Evolutionary conservation across 495 filamentous ascomycete species (phyloP).

Genomic region (Trichoderma erinaceum): DNA sequence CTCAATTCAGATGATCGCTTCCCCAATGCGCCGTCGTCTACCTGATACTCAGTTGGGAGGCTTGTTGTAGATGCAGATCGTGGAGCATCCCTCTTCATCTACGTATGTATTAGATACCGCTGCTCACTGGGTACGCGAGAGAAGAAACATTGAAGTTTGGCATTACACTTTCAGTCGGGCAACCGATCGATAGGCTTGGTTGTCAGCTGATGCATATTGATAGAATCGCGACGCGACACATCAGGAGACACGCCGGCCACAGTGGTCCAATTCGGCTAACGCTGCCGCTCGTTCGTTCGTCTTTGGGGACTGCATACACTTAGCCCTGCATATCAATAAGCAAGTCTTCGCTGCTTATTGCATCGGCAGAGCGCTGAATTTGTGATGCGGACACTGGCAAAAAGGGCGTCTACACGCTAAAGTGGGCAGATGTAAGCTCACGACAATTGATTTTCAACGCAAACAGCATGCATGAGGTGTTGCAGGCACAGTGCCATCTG

Average conservation of each 20-base stretch:
- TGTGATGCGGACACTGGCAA: too few species aligned
- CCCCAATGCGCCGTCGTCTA: background rate
- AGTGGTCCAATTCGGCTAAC: constrained; percentile 3
- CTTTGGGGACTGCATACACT: constrained; percentile 2
- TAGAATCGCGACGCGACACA: background rate
- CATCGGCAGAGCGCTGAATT: background rate
- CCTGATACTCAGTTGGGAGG: background rate
- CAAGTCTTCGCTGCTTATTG: background rate
- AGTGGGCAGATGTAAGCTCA: background rate
- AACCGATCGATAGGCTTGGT: constrained; percentile 8
- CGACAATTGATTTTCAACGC: background rate
- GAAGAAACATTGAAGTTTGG: background rate
- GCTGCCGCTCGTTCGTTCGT: background rate
- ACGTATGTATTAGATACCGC: background rate
- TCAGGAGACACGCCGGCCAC: constrained; percentile 5
- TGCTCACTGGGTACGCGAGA: background rate
- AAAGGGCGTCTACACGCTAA: background rate
- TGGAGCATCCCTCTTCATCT: background rate
- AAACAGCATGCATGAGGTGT: too few species aligned
- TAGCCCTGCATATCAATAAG: constrained; percentile 8
- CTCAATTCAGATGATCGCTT: background rate
- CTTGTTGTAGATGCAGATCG: constrained; percentile 1
- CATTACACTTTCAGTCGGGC: background rate
- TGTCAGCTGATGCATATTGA: background rate
- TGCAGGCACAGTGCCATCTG: background rate